Conservation (phyloP, 345 rosid genomes). For the Syzygium aqueum region DNA sequence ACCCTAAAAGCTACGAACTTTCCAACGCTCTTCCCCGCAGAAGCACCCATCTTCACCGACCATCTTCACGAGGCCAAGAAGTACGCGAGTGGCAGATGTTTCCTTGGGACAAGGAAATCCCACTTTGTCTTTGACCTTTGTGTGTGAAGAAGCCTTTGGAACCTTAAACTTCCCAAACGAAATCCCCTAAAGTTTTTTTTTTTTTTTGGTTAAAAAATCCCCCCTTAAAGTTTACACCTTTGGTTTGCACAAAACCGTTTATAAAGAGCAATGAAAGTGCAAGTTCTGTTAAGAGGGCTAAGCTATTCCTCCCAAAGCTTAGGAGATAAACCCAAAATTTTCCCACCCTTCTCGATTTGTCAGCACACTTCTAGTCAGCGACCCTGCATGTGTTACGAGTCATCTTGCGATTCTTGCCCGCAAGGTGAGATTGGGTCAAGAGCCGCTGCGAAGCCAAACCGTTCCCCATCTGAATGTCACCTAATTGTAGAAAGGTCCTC, state of each 20-base stretch:
- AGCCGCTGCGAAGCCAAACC: background rate
- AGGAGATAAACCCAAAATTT: background rate
- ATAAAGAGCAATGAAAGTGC: background rate
- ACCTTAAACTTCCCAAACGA: background rate
- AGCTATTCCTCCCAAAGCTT: background rate
- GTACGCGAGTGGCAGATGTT: background rate
- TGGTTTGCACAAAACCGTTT: background rate
- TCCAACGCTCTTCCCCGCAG: background rate
- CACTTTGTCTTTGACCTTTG: background rate
- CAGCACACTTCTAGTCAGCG: background rate
- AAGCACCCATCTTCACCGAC: background rate
- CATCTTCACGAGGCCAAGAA: background rate
- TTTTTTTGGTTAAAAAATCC: too few relatives aligned
- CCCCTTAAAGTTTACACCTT: background rate
- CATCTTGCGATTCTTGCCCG: background rate
- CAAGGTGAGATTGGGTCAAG: background rate
- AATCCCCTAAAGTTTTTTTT: background rate
- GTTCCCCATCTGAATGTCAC: background rate
- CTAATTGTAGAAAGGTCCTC: background rate
- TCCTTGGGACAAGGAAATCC: background rate
- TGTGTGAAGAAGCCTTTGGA: background rate
- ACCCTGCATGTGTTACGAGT: too few relatives aligned
- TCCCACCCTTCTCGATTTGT: background rate
- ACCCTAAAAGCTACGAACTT: background rate
- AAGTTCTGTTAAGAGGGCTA: background rate